Evolutionary conservation across 225 moss, liverwort and hornwort genomes (phyloP).

Genomic region (Antitrichia curtipendula): DNA sequence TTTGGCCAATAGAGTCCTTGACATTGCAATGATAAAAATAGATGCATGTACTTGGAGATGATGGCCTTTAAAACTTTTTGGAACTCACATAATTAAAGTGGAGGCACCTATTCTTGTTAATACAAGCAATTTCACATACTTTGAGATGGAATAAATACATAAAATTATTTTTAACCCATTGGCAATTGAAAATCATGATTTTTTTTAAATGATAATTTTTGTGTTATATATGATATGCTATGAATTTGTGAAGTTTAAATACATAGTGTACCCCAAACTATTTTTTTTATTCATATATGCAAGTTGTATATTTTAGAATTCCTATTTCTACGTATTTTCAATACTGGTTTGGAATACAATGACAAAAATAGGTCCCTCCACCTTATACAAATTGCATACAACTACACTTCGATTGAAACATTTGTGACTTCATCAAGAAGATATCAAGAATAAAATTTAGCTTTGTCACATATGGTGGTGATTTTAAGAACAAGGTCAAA

Average conservation of each 20-base stretch:
- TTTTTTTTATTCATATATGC: background rate
- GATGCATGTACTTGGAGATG: rapidly evolving
- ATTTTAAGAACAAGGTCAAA: background rate
- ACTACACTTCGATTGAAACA: background rate
- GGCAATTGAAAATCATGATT: too few relatives aligned
- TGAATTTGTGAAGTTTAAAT: background rate
- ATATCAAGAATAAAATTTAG: background rate
- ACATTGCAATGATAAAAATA: background rate
- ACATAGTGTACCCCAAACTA: too few relatives aligned
- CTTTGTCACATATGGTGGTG: background rate
- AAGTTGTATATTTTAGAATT: background rate
- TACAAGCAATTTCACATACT: too few relatives aligned
- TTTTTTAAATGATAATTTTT: too few relatives aligned
- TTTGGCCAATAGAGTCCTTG: too few relatives aligned
- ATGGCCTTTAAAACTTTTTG: background rate
- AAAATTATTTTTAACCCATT: too few relatives aligned
- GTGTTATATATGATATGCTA: too few relatives aligned
- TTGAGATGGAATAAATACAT: too few relatives aligned
- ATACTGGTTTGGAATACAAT: too few relatives aligned
- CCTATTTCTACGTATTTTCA: background rate
- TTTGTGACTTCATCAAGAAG: background rate
- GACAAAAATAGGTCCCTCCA: background rate
- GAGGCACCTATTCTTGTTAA: too few relatives aligned
- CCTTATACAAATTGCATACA: rapidly evolving
- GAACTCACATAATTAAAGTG: too few relatives aligned